phyloP scores from a whole-genome alignment of 371 early-diverging fungal genomes.

The Mycotypha africana region DNA sequence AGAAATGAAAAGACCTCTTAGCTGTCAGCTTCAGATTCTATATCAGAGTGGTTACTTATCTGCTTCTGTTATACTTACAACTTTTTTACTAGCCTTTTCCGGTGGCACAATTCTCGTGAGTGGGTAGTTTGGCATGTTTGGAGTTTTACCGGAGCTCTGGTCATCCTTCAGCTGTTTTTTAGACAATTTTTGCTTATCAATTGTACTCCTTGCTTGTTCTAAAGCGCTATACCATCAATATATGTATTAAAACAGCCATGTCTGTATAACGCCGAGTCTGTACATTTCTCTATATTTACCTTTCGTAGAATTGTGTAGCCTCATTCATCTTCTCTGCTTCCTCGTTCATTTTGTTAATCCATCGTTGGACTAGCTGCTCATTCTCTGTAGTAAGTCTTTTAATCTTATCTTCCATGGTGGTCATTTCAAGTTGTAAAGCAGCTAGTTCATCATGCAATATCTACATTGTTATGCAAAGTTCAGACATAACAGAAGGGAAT shows the following conservation, averaged over 20 bases:
- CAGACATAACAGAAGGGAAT: neutral
- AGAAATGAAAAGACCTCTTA: neutral
- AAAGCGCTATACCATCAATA: conserved; percentile 7
- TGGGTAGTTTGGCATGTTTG: conserved; percentile 1
- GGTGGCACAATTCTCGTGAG: conserved; percentile 11
- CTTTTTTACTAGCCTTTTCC: conserved; percentile 7
- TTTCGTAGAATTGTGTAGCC: conserved; percentile 80
- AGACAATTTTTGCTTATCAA: conserved; percentile 5
- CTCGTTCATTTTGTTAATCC: conserved; percentile 90
- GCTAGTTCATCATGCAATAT: conserved; percentile 87
- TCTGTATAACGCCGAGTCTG: neutral
- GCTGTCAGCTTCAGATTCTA: neutral
- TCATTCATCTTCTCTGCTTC: conserved; percentile 93
- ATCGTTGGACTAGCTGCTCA: conserved; percentile 77
- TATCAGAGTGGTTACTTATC: neutral
- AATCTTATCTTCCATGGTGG: conserved; percentile 77
- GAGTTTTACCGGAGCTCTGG: too few species aligned
- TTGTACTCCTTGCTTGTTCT: conserved; percentile 25
- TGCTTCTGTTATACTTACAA: too few species aligned
- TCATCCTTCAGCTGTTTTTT: too few species aligned
- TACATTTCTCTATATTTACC: conserved; percentile 29
- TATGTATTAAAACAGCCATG: neutral
- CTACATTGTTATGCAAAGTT: conserved; percentile 6
- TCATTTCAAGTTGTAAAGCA: conserved; percentile 86
- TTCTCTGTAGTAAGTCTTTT: conserved; percentile 78